Base-by-base conservation (phyloP, 257 asterid species). In the Ophiorrhiza pumila region DNA sequence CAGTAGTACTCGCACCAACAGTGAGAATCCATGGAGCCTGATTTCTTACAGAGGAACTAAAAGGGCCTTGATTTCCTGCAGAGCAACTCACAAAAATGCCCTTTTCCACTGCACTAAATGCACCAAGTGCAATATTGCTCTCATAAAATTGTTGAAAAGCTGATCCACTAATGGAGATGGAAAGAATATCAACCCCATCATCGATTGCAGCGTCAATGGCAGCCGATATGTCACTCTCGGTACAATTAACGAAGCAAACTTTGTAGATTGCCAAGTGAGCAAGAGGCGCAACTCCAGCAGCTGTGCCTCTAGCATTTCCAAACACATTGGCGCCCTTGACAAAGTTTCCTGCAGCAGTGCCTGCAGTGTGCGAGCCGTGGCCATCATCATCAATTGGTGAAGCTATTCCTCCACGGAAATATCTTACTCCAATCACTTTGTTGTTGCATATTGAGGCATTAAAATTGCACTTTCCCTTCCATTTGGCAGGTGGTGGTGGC, bases 81-180 rank as follows among this genome's bases (percentile, higher is more conserved):
- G 77, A 74, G 41, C 71, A 63, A 29, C 77, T 74, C 46, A 74
- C 77, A 22, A 74, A 74, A 9, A 74, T 64, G 46, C 77, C 77
- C 65, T 39, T 74, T 55, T 37, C 57, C 41, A 39, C 41, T n/a
- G 77, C 77, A 46, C 71, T 39, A 17, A n/a, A 74, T 4, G 77
- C 53, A 5, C 77, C 77, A 8, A 74, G 39, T 25, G 72, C 77
- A 31, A 67, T 66, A 17, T 66, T 42, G 49, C 60, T 57, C 20
- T 39, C 11, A 8, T 42, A 31, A 34, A 42, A 75, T 22, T 58
- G 52, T 34, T 23, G 18, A 3, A 52, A 45, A 31, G 35, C n/a
- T n/a, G n/a, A 39, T 46, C 70, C 68, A 35, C 77, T 56, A 17
- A 74, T 43, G 9, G 72, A 74, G 29, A 74, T 15, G 10, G 77